Evolutionary conservation across 441 rosid genomes (phyloP).

Genomic region (Lepidium campestre): DNA sequence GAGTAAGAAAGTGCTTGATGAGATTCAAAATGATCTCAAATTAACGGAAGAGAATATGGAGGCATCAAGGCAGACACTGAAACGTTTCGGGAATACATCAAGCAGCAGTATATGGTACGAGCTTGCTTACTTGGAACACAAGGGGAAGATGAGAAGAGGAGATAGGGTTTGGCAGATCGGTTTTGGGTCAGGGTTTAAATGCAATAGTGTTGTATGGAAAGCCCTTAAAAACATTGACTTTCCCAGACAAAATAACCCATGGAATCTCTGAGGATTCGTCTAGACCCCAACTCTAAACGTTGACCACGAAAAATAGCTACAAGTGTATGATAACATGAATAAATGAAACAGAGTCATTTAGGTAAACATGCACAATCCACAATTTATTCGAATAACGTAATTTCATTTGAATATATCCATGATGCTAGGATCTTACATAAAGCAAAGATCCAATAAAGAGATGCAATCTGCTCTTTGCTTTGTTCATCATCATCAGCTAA

Average conservation of each 20-base stretch:
- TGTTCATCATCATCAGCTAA: not conserved
- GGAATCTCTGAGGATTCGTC: conserved; percentile 31
- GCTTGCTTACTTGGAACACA: conserved; percentile 57
- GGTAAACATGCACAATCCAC: not conserved
- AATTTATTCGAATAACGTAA: not conserved
- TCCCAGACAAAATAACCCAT: conserved; percentile 41
- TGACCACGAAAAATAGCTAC: not conserved
- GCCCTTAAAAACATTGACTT: conserved; percentile 34
- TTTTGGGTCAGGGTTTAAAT: conserved; percentile 66
- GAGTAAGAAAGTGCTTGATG: conserved; percentile 44
- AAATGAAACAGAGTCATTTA: not conserved
- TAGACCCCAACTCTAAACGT: not conserved
- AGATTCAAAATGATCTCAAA: conserved; percentile 51
- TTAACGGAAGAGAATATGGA: conserved; percentile 56
- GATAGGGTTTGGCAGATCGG: conserved; percentile 58
- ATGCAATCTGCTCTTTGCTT: not conserved
- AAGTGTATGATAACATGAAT: conserved; percentile 8
- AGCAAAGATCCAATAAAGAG: not conserved
- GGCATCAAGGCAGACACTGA: conserved; percentile 52
- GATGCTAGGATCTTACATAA: conserved; percentile 3
- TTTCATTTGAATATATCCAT: conserved; percentile 2
- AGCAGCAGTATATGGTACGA: conserved; percentile 74
- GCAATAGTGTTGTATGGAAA: conserved; percentile 65
- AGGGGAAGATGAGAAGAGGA: conserved; percentile 38
- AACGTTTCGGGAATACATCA: conserved; percentile 65